Evolutionary conservation across 2,329 filamentous ascomycete species (phyloP).

Genomic region (Bertia moriformis): DNA sequence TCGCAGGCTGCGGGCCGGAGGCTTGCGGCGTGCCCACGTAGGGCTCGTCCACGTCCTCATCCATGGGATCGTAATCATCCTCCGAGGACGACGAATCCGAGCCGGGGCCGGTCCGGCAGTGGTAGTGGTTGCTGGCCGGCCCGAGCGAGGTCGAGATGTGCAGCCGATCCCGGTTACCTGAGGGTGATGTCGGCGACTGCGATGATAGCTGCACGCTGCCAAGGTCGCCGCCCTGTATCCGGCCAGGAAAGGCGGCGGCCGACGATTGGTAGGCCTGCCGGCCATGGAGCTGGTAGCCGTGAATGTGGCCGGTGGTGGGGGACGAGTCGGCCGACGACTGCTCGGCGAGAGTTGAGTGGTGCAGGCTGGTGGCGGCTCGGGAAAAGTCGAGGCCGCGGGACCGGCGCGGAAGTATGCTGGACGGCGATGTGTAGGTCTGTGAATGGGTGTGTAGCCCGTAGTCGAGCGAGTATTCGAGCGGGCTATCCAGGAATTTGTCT

Average conservation of each 20-base stretch:
- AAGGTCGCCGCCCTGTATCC: slow-evolving; percentile 9
- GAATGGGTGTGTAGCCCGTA: slow-evolving; percentile 52
- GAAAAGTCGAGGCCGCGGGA: slow-evolving; percentile 53
- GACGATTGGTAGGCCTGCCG: slow-evolving; percentile 27
- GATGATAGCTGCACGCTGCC: slow-evolving; percentile 28
- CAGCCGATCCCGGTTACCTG: slow-evolving; percentile 38
- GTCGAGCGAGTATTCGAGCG: slow-evolving; percentile 30
- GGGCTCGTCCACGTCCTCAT: slow-evolving; percentile 38
- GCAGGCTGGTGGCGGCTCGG: slow-evolving; percentile 49
- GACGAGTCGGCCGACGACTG: slow-evolving; percentile 50
- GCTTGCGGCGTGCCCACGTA: slow-evolving; percentile 52
- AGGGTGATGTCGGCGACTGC: slow-evolving; percentile 27
- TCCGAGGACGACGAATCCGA: slow-evolving; percentile 45
- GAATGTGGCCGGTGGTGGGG: slow-evolving; percentile 53
- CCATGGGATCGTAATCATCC: slow-evolving; percentile 30
- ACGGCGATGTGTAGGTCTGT: slow-evolving; percentile 35
- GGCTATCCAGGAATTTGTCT: slow-evolving; percentile 40
- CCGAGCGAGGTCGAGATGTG: slow-evolving; percentile 53
- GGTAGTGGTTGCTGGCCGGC: slow-evolving; percentile 39
- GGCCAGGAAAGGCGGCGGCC: slow-evolving; percentile 27
- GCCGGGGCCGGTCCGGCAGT: slow-evolving; percentile 41
- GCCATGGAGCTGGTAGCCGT: slow-evolving; percentile 67
- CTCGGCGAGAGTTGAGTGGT: slow-evolving; percentile 49
- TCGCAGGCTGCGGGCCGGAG: slow-evolving; percentile 34
- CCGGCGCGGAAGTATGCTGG: slow-evolving; percentile 45